These are phyloP conservation scores for Santalum album DNA, from an alignment of 164 flowering plant genomes.

Conservation along the genomic window DNA sequence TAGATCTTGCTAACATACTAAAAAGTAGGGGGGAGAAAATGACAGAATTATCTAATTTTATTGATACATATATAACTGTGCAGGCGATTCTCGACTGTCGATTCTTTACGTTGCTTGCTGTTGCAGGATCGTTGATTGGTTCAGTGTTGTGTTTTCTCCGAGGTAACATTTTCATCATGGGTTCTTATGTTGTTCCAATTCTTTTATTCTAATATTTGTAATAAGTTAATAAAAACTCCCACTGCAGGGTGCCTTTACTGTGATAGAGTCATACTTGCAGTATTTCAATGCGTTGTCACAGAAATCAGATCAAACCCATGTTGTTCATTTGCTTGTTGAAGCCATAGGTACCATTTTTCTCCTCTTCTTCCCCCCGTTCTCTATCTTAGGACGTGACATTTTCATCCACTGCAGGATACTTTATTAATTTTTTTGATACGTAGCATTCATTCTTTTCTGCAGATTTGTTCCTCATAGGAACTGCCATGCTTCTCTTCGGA, in stretches of 20 bases:
- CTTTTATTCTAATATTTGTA: background rate
- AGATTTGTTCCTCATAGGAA: constrained; percentile 81
- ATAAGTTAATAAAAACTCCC: background rate
- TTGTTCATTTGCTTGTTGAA: constrained; percentile 51
- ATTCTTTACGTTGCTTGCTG: constrained; percentile 64
- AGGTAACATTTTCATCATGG: constrained; percentile 32
- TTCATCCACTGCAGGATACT: background rate
- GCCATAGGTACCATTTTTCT: constrained; percentile 42
- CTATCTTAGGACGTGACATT: background rate
- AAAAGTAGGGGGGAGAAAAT: too few relatives aligned
- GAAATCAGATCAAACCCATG: constrained; percentile 36
- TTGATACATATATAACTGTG: too few relatives aligned
- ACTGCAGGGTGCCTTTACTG: constrained; percentile 55
- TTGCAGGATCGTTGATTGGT: constrained; percentile 69
- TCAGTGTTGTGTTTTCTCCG: constrained; percentile 69
- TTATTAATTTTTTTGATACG: background rate
- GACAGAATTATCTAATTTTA: too few relatives aligned
- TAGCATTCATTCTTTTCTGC: constrained; percentile 21
- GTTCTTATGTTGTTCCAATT: background rate
- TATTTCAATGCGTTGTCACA: constrained; percentile 38
- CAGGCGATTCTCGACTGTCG: constrained; percentile 60
- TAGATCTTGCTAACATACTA: too few relatives aligned
- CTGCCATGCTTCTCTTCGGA: constrained; percentile 67
- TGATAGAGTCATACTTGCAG: constrained; percentile 49
- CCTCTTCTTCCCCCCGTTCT: background rate